Evolutionary conservation across 768 basidiomycete species (phyloP).

Genomic region (Pisolithus microcarpus): DNA sequence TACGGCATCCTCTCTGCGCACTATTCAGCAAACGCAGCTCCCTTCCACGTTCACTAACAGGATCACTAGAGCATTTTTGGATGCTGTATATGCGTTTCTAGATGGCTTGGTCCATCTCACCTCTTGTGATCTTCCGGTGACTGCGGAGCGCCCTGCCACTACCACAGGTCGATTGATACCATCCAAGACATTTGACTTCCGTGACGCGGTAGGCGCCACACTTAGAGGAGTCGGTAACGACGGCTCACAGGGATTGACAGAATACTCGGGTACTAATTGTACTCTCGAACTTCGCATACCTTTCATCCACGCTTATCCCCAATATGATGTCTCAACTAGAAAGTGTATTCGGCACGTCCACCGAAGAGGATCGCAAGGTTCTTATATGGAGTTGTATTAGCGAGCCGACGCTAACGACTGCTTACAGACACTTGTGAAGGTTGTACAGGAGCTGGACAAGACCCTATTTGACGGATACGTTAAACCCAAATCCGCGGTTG

Average conservation of each 20-base stretch:
- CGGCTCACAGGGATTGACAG: constrained; percentile 33
- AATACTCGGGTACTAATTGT: constrained; percentile 83
- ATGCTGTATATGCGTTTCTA: constrained; percentile 76
- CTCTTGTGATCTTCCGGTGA: constrained; percentile 52
- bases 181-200: constrained; percentile 43
- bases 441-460: constrained; percentile 79
- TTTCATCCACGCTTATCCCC: constrained; percentile 65
- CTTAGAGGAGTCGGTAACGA: neutral
- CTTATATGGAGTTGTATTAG: constrained; percentile 4
- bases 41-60: constrained; percentile 59
- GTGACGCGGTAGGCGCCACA: constrained; percentile 45
- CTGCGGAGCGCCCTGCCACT: constrained; percentile 3
- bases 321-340: constrained; percentile 77
- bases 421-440: constrained; percentile 60
- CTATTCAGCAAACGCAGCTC: constrained; percentile 53
- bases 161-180: constrained; percentile 11
- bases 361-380: constrained; percentile 69
- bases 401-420: neutral
- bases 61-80: constrained; percentile 80
- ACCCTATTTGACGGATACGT: constrained; percentile 85
- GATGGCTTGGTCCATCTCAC: constrained; percentile 82
- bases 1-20: constrained; percentile 41
- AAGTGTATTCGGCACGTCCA: constrained; percentile 60
- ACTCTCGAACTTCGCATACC: constrained; percentile 78
- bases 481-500: constrained; percentile 67